phyloP scores from a whole-genome alignment of 768 basidiomycete species.

The Exidia glandulosa region DNA sequence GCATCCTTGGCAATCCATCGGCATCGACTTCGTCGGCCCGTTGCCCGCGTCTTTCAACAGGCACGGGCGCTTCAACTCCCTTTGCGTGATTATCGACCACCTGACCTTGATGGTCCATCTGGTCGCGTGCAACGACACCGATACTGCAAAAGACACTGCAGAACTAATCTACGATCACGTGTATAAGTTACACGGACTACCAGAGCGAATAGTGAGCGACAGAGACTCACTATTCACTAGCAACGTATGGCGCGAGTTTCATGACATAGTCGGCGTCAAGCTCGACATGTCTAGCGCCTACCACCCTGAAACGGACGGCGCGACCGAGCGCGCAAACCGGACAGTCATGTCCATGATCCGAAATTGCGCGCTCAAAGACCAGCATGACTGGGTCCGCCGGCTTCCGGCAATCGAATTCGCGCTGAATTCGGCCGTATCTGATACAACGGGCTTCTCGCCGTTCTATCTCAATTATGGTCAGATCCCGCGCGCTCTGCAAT shows the following conservation, averaged over 20 bases:
- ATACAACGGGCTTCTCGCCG: background rate
- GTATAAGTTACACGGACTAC: constrained; percentile 29
- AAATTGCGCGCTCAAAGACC: background rate
- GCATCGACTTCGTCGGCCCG: background rate
- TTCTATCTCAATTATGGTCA: background rate
- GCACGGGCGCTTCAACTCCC: background rate
- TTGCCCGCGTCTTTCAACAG: background rate
- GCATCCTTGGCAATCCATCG: background rate
- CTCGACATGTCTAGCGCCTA: constrained; percentile 27
- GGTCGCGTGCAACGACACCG: background rate
- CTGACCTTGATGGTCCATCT: background rate
- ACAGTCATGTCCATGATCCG: background rate
- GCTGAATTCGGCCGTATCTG: background rate
- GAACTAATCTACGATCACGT: constrained; percentile 19
- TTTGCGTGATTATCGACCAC: background rate
- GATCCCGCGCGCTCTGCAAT: background rate
- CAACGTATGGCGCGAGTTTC: background rate
- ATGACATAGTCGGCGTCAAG: background rate
- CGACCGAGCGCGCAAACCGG: background rate
- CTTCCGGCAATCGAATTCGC: constrained; percentile 1
- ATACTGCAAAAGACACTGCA: background rate
- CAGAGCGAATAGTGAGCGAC: constrained; percentile 27
- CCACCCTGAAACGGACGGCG: constrained; percentile 24
- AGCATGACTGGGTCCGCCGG: background rate
- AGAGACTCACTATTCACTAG: constrained; percentile 18